Evolutionary conservation across 352 stramenopile genomes (phyloP), one percentile per base, ranked within the genome.

Genomic region (Globisporangium solare): DNA sequence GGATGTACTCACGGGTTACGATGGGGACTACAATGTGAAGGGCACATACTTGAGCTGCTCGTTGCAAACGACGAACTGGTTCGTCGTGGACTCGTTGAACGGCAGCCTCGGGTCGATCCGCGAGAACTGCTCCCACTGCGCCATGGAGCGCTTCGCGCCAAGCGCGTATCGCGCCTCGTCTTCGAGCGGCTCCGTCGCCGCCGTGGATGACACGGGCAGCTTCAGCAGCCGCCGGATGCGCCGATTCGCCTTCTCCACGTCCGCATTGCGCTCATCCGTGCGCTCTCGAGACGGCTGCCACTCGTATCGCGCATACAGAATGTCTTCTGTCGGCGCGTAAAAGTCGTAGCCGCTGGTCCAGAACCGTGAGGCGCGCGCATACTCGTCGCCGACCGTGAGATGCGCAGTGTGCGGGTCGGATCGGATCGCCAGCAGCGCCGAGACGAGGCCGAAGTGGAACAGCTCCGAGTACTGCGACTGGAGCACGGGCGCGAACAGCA

Each of bases 281-380:
- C 27, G 4, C 42, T 27, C 21, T 79, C 66, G 20, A 73, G 47
- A 55, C 27, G 82, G 61, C 6, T 78, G 71, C 60, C 69, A 79
- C 17, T 73, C 67, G 60, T 94, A 92, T 32, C 64, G 68, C 58
- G 69, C 78, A 54, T 83, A 90, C 3, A 92, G 48, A n/a, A 81
- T 57, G 67, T 87, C 74, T 17, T 76, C 49, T 18, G 75, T 74
- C 7, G 82, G 86, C 18, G 86, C 65, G 63, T 95, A 95, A 46
- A 95, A 94, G 42, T 95, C 86, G 66, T 88, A 94, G 27, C 83
- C 86, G 17, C 70, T 67, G 27, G 86, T 95, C 86, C 86, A 95
- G 60, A 93, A 95, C 24, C 86, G 82, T 24, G 82, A 75, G 2
- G 86, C 86, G 17, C 86, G 82, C 48, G 76, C 72, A 60, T 91